Evolutionary conservation across 805 yeast genomes (phyloP), one percentile per base, ranked within the genome.

Genomic region (Lipomyces yamadae): DNA sequence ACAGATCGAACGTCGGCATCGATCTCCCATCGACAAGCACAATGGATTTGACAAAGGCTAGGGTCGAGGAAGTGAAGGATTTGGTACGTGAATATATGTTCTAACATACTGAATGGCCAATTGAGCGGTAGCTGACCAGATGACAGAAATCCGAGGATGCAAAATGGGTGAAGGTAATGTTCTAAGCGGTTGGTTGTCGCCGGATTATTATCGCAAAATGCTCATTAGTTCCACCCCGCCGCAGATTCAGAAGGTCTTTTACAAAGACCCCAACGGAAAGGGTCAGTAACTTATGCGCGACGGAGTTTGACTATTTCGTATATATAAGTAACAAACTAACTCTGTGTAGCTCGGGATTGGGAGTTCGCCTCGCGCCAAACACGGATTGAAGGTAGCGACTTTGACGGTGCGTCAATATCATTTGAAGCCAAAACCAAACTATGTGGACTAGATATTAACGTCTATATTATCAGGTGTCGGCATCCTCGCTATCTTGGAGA

Each of bases 301-400:
- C 18, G 4, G 48, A 15, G n/a, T 42, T n/a, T 11, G 8, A 42
- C 7, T 15, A 15, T 55, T n/a, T 24, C 24, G 29, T n/a, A 50
- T 60, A 56, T n/a, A 42, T 42, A 24, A 24, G 24, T 42, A 42
- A 42, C 48, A 7, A 42, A 24, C 24, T 24, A 24, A 24, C 24
- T 24, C 39, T 11, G 29, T 53, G 34, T 24, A 75, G 76, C 75
- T 15, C 83, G 98, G 53, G 88, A 87, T 61, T 94, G 98, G 98
- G 99, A 94, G 78, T 88, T 87, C 85, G 96, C 97, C 2, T 85
- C 89, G 0, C 82, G 97, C 68, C 84, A 86, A 60, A 92, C 97
- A 7, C 81, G 96, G 61, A 84, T 87, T 8, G 82, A 78, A 34
- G 85, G 84, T 11, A 79, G 87, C 57, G 85, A 84, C 3, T 82